Evolutionary conservation across 352 stramenopile species (phyloP), one percentile per base, ranked within the genome.

Genomic region (Phytopythium boreale): DNA sequence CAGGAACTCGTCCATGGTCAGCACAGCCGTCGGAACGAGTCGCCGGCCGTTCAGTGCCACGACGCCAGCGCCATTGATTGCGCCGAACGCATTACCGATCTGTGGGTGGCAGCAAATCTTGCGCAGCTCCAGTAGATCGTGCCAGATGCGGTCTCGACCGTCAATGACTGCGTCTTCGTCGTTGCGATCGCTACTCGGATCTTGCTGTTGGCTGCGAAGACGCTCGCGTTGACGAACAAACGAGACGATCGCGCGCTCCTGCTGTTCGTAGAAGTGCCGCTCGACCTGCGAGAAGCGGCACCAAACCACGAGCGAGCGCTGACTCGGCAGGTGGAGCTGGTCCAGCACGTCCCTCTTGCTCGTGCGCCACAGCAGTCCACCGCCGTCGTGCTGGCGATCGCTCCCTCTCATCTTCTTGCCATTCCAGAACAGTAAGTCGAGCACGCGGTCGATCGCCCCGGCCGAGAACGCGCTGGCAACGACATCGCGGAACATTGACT

Each of bases 41-140:
- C 64, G 65, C 22, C 50, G 49, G 55, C 43, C 43, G 27, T 59
- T 61, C 12, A n/a, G 22, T 8, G 49, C 8, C 39, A 24, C 22
- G 0, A n/a, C 44, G 15, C 26, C 52, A 1, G 61, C 31, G 12
- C 55, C 63, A 56, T 62, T 59, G 22, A 64, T 61, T 6, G 62
- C 61, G 5, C 56, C 61, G 8, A 80, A 53, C 26, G 71, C 69
- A 19, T 75, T 76, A 10, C 86, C 85, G 19, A 98, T 82, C 69
- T 97, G 90, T 9, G 92, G 93, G 72, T 98, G 93, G 50, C 91
- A 98, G 63, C 93, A 98, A 5, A 96, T 83, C 65, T 97, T 92
- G 17, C 92, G 84, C 37, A 98, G 72, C 39, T 84, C 67, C 22
- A 97, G 74, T 11, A 98, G 60, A 20, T 86, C 81, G 34, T 83